Base-by-base conservation (phyloP, 176 grass and related monocot genomes). In the Poa annua region DNA sequence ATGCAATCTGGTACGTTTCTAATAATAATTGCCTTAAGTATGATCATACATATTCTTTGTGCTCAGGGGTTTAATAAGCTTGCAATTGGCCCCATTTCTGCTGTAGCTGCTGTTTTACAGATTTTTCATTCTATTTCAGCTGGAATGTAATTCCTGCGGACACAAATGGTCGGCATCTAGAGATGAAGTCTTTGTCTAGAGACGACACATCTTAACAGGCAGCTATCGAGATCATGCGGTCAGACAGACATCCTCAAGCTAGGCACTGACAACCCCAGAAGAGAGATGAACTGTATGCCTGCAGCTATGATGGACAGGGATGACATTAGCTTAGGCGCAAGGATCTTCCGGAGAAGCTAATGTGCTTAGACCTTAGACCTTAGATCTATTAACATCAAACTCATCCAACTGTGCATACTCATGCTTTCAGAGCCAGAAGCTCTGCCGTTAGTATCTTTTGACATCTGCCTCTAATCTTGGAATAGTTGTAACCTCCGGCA, bases 61-160 rank as follows among this genome's bases (percentile, higher is more conserved):
- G 21, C 15, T 66, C 12, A 65, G 24, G 17, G 61, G 64, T 69
- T 15, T 56, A 17, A 81, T 60, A 77, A 21, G 52, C 15, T 77
- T 83, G n/a, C 51, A 50, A 77, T 34, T 57, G 42, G 26, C 25
- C n/a, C 21, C 34, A 19, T 68, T 84, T 80, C 62, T 68, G 69
- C 48, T 19, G 33, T 13, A 60, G 36, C 25, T 65, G 36, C 20
- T 64, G 35, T 20, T 69, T 71, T 15, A 74, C 57, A 20, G n/a
- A 61, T 35, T 20, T 66, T 64, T n/a, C 13, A 20, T 71, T 63
- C 52, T 16, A 19, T 84, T 83, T 75, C 91, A 96, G 96, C 83
- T 99, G n/a, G 91, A 96, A 74, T 99, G 96, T 60, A 83, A n/a
- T 77, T 83, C 96, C 39, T 99, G 96, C 8, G 93, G 96, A 21